Percentiles rank a stretch among this genome's conserved stretches.
Evolutionary conservation across 164 flowering plant genomes (phyloP).

Genomic region (Magnolia changhungtana): DNA sequence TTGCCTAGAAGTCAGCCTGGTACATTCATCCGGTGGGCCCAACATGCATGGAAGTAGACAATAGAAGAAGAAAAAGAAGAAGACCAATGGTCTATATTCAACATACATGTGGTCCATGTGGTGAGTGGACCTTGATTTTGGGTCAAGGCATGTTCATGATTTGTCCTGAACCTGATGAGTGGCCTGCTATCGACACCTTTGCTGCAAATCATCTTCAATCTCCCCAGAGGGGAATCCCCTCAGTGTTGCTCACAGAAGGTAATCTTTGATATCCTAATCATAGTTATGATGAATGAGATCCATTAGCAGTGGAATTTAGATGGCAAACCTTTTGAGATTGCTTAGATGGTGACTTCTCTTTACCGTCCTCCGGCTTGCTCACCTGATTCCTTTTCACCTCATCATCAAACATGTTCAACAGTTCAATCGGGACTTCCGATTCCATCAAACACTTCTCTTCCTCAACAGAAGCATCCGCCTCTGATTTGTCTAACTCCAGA

Average conservation of each 20-base stretch:
- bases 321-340: conserved; percentile 45
- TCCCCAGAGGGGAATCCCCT: background rate
- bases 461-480: conserved; percentile 22
- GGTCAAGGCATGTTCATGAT: background rate
- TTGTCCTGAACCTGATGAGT: background rate
- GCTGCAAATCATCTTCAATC: background rate
- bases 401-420: conserved; percentile 7
- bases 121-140: no score
- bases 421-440: conserved; percentile 4
- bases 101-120: background rate
- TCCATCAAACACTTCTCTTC: conserved; percentile 13
- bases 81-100: background rate
- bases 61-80: no score
- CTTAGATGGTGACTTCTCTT: conserved; percentile 27
- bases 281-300: background rate
- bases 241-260: no score
- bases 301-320: background rate
- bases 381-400: conserved; percentile 15
- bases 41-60: no score
- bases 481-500: conserved; percentile 17
- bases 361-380: conserved; percentile 21
- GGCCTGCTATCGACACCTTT: background rate
- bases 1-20: no score
- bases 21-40: no score
- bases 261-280: background rate